Base-by-base conservation (phyloP, 1,139 yeast genomes). In the Candida neerlandica region DNA sequence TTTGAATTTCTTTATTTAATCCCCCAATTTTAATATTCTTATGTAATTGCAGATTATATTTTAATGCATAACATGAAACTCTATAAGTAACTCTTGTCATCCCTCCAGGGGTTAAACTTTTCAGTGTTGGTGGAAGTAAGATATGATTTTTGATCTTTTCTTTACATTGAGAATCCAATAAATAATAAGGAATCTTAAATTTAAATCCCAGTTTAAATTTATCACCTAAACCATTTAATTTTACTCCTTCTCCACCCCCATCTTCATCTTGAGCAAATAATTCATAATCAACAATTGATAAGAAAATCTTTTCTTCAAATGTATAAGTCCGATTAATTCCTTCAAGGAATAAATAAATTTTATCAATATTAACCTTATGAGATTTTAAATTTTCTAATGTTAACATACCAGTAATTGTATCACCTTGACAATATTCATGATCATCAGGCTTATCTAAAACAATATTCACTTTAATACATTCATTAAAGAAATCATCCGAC, bases 281-380 rank as follows among this genome's bases (percentile, higher is more conserved):
- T 6, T 44, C 50, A 23, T 48, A 50, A 37, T 52, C 55, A 35
- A 52, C 43, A 40, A 48, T 43, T 3, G 55, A 50, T 21, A 52
- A 41, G 30, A 52, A 49, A 4, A 34, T 14, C 15, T 37, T 39
- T 19, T 42, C 48, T 6, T n/a, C 9, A n/a, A 27, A 15, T 15
- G 37, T 38, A 11, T 34, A 41, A 19, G 43, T 40, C 23, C 41
- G 34, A 12, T n/a, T 21, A 11, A 48, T 21, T 9, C 55, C 55
- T 21, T 50, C 51, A 9, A 52, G 34, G 11, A 52, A 33, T 27
- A 52, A 44, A 41, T 50, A 52, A 6, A 52, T 35, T 38, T 40
- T 46, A 15, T 53, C 48, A 29, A 30, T 48, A 10, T 39, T 19
- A 10, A 49, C 33, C 10, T 7, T 23, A 2, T 23, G 30, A 32